These are phyloP conservation scores for Coccomyxa subellipsoidea DNA, from an alignment of 163 green algal species.

Conservation along the genomic window DNA sequence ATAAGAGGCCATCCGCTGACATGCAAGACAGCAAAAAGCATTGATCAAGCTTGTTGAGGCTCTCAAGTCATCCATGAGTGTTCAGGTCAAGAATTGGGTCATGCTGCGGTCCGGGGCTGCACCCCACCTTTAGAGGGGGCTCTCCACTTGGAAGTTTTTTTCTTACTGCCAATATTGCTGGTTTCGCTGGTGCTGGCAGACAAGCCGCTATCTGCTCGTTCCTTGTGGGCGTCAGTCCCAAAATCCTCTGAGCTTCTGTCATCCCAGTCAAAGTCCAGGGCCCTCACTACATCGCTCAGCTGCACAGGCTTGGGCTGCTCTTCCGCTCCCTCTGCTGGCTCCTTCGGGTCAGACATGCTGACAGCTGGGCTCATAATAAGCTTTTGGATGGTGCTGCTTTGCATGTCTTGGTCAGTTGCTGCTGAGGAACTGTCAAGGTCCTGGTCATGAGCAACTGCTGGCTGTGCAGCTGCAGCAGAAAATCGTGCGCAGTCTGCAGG, in stretches of 20 bases:
- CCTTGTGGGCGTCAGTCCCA: too few species aligned
- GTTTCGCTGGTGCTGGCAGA: not conserved
- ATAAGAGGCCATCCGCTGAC: too few species aligned
- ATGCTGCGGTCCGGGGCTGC: too few species aligned
- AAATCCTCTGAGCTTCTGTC: not conserved
- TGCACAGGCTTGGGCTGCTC: not conserved
- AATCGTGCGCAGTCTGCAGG: not conserved
- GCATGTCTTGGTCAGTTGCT: not conserved
- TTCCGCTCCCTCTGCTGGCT: not conserved
- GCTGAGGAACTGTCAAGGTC: not conserved
- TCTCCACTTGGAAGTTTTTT: not conserved
- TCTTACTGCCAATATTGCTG: not conserved
- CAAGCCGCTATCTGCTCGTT: not conserved
- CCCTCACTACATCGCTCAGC: not conserved
- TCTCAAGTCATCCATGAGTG: too few species aligned
- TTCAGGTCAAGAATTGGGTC: too few species aligned
- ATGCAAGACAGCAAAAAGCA: too few species aligned
- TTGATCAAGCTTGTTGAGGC: too few species aligned
- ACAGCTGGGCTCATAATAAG: too few species aligned
- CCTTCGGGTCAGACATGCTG: too few species aligned
- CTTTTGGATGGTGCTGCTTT: too few species aligned
- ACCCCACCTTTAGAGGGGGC: not conserved
- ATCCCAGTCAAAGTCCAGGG: not conserved
- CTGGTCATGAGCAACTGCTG: not conserved
- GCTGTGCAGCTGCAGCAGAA: not conserved